These are phyloP conservation scores for Candida sojae DNA, from an alignment of 1,139 yeast species.

Conservation along the genomic window DNA sequence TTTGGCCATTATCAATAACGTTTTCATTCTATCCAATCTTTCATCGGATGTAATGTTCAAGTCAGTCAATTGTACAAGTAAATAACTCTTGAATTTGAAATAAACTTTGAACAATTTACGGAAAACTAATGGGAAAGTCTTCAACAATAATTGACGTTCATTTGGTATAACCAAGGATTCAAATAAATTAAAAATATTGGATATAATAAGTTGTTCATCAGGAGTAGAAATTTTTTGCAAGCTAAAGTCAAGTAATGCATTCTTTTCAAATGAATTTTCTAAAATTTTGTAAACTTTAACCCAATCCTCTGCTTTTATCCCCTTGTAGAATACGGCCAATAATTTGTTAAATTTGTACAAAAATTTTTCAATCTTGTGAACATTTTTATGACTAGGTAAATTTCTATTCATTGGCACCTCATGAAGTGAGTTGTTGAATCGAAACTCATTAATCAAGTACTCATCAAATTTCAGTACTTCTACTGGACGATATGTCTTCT, in stretches of 20 bases:
- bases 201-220: slow-evolving; percentile 62
- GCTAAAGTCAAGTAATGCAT: slow-evolving; percentile 62
- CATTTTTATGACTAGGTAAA: slow-evolving; percentile 48
- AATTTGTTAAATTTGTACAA: slow-evolving; percentile 66
- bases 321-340: slow-evolving; percentile 58
- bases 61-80: slow-evolving; percentile 69
- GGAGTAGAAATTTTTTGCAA: slow-evolving; percentile 39
- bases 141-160: slow-evolving; percentile 45
- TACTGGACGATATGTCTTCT: slow-evolving; percentile 74
- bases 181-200: slow-evolving; percentile 73
- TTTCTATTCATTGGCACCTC: slow-evolving; percentile 53
- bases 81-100: slow-evolving; percentile 62
- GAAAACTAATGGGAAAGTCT: slow-evolving; percentile 69
- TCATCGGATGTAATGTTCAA: slow-evolving; percentile 53
- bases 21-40: slow-evolving; percentile 70
- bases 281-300: slow-evolving; percentile 69
- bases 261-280: slow-evolving; percentile 59
- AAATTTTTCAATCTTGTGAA: slow-evolving; percentile 53
- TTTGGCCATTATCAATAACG: slow-evolving; percentile 67
- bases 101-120: slow-evolving; percentile 69
- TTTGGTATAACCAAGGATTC: slow-evolving; percentile 53
- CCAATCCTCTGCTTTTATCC: slow-evolving; percentile 78
- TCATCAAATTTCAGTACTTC: slow-evolving; percentile 43
- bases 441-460: slow-evolving; percentile 39
- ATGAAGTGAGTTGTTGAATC: slow-evolving; percentile 41